phyloP scores from a whole-genome alignment of 345 rosid genomes.

The Xanthoceras sorbifolium region DNA sequence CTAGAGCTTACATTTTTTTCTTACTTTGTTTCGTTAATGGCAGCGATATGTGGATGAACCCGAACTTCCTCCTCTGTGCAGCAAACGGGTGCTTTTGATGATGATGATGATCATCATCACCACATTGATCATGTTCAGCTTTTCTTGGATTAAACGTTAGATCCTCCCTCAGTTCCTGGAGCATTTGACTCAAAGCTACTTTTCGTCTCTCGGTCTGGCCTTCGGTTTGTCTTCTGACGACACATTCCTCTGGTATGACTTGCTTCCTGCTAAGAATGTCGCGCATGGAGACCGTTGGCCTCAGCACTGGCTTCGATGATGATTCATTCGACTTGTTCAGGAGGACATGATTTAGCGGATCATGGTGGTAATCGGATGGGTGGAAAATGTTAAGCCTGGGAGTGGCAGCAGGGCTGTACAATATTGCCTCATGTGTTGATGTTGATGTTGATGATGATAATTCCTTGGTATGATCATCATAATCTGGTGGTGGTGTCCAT shows the following conservation, averaged over 20 bases:
- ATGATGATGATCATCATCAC: conserved; percentile 25
- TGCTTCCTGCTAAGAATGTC: conserved; percentile 90
- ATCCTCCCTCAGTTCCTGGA: conserved; percentile 75
- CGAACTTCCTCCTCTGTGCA: conserved; percentile 74
- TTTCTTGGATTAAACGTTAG: conserved; percentile 45
- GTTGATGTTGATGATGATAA: too few species aligned
- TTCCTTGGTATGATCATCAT: conserved; percentile 37
- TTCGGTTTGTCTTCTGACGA: conserved; percentile 36
- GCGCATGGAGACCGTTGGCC: conserved; percentile 84
- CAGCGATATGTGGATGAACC: conserved; percentile 83
- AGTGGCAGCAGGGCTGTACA: conserved; percentile 25
- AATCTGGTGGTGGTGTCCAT: conserved; percentile 57
- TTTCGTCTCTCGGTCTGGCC: conserved; percentile 50
- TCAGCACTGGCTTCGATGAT: conserved; percentile 52
- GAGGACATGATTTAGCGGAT: conserved; percentile 35
- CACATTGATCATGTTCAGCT: conserved; percentile 42
- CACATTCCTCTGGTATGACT: conserved; percentile 48
- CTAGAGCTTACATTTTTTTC: conserved; percentile 54
- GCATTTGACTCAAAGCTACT: conserved; percentile 88
- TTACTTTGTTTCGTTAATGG: conserved; percentile 72
- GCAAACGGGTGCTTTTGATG: conserved; percentile 51
- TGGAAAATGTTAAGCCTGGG: conserved; percentile 34
- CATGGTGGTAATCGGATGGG: conserved; percentile 34
- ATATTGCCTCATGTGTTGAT: conserved; percentile 23
- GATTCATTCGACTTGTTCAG: conserved; percentile 29